Base-by-base conservation (phyloP, 2,329 filamentous ascomycete genomes). In the Sclerotinia spermophila region DNA sequence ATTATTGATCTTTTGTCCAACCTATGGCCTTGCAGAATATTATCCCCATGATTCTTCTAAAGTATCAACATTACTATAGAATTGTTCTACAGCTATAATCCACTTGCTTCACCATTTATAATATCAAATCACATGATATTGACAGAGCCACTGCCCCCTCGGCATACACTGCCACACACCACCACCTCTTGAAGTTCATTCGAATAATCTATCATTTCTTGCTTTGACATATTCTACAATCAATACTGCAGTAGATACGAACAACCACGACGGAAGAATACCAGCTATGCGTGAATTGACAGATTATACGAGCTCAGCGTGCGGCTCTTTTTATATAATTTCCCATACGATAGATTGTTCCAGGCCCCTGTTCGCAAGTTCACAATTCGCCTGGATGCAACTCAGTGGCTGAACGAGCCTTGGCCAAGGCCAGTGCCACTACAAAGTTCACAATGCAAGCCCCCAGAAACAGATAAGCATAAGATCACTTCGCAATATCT, bases 321-420 rank as follows among this genome's bases (percentile, higher is more conserved):
- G 44, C 13, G 17, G 44, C 17, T 30, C 61, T n/a, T 38, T 6
- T 33, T 44, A 42, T 30, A 30, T 13, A 38, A 21, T 15, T 15
- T 19, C 45, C 15, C 30, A 58, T n/a, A 15, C 55, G n/a, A 38
- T 44, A 19, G 8, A 15, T 21, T 11, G 27, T 6, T 30, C 35
- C 17, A 38, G 7, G 10, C 44, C 65, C 65, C 65, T 58, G 65
- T 38, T 58, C 65, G 51, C 64, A 67, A 44, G 45, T 44, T 67
- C 35, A 35, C 64, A 56, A 33, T 42, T 56, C 35, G 48, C 35
- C n/a, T 67, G 11, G 13, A 44, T 44, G 10, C 64, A 44, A 35
- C 51, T 15, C n/a, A 24, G 27, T 58, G 64, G 38, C 51, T 17
- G 64, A 67, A 35, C 44, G 33, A 58, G 51, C 48, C 64, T 44